Percentiles rank a stretch among this genome's conserved stretches.
Evolutionary conservation across 2,329 filamentous ascomycete species (phyloP).

Genomic region (Pseudocercospora fijiensis): DNA sequence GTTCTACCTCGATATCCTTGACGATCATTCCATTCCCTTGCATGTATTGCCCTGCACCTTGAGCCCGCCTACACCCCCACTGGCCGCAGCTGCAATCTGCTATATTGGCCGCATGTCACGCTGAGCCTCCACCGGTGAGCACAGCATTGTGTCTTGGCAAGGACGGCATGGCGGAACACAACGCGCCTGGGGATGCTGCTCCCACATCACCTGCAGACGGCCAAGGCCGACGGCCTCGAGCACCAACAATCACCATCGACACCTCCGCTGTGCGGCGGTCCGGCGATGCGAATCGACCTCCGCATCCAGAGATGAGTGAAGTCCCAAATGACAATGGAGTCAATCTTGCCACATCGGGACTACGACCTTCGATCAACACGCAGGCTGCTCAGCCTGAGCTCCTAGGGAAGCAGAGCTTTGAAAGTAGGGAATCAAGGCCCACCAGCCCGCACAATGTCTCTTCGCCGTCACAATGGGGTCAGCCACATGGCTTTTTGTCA

Average conservation of each 20-base stretch:
- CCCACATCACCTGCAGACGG: constrained; percentile 6
- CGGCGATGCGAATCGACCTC: constrained; percentile 34
- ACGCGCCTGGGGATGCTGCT: constrained; percentile 6
- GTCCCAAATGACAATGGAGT: constrained; percentile 33
- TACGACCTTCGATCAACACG: constrained; percentile 8
- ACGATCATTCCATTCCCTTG: constrained; percentile 6
- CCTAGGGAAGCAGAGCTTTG: constrained; percentile 60
- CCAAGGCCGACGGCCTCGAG: constrained; percentile 35
- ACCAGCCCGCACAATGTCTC: constrained; percentile 68
- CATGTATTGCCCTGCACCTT: constrained; percentile 1
- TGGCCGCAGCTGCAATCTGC: not conserved
- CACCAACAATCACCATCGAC: constrained; percentile 54
- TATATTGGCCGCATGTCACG: not conserved
- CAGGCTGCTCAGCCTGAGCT: constrained; percentile 47
- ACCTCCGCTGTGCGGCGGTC: constrained; percentile 49
- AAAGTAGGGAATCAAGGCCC: constrained; percentile 63
- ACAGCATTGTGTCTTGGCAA: not conserved
- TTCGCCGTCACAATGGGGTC: constrained; percentile 56
- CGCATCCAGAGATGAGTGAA: constrained; percentile 33
- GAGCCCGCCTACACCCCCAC: not conserved
- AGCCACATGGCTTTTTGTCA: constrained; percentile 58
- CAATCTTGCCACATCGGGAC: constrained; percentile 17
- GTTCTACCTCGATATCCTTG: constrained; percentile 11
- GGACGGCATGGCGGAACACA: constrained; percentile 5
- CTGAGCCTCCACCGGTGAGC: constrained; percentile 1